These are phyloP conservation scores for Rhazya stricta DNA, from an alignment of 257 asterid species.

Conservation along the genomic window DNA sequence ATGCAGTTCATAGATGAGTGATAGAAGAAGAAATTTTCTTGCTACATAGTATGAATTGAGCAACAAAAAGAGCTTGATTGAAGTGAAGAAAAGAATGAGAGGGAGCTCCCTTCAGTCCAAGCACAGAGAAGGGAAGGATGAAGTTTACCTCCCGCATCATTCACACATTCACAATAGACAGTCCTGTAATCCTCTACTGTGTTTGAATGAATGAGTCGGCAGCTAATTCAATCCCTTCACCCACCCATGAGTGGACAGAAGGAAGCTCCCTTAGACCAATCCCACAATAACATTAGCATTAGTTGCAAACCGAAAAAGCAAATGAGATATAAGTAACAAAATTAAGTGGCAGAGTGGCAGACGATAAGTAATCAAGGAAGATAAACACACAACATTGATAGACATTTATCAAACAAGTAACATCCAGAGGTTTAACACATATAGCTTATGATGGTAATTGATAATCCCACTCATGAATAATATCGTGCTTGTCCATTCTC, in stretches of 20 bases:
- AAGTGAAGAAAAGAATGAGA: slow-evolving; percentile 14
- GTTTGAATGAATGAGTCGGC: slow-evolving; percentile 74
- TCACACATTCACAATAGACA: slow-evolving; percentile 52
- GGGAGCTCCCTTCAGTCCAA: slow-evolving; percentile 99
- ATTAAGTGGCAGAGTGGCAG: neutral
- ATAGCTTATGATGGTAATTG: neutral
- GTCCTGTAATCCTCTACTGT: slow-evolving; percentile 14
- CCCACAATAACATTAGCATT: neutral
- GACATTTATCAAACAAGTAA: too few relatives aligned
- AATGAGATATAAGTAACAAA: neutral
- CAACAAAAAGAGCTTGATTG: neutral
- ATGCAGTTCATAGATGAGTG: neutral
- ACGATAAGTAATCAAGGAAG: neutral
- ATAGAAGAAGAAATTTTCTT: neutral
- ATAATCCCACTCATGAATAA: neutral
- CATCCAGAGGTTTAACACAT: neutral
- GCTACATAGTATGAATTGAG: neutral
- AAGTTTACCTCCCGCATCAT: slow-evolving; percentile 76
- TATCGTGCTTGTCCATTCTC: neutral
- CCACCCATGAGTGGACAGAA: slow-evolving; percentile 64
- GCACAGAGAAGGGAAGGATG: slow-evolving; percentile 37
- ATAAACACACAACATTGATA: neutral
- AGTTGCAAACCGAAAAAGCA: neutral
- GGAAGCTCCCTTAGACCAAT: slow-evolving; percentile 50
- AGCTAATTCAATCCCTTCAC: slow-evolving; percentile 51